Conservation (phyloP, 78 protist genomes). For the Diacronema lutheri region DNA sequence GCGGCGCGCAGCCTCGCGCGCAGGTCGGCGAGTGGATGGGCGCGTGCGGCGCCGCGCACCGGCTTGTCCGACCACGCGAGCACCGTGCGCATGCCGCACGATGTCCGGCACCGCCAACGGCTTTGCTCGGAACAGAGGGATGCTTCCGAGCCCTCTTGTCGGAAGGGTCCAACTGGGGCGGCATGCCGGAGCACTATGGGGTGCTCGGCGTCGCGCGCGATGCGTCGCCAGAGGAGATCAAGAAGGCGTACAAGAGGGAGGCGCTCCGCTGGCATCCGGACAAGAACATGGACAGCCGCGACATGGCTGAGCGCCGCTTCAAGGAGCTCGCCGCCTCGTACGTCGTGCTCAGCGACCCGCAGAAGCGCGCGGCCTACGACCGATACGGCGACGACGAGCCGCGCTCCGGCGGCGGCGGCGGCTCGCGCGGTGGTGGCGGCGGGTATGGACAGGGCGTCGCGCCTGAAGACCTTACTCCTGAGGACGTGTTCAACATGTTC, state of each 20-base stretch:
- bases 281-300: not conserved
- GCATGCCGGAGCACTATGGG: not conserved
- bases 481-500: conserved; percentile 23
- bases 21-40: too few species aligned
- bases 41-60: not conserved
- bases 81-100: not conserved
- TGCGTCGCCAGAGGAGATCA: not conserved
- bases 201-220: not conserved
- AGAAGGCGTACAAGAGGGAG: not conserved
- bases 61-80: not conserved
- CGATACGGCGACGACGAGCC: not conserved
- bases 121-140: too few species aligned
- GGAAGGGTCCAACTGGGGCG: too few species aligned
- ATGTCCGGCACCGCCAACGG: too few species aligned
- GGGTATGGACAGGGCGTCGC: not conserved
- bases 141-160: too few species aligned
- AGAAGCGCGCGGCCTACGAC: conserved; percentile 1
- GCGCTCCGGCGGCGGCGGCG: not conserved
- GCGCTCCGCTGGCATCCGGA: conserved; percentile 21
- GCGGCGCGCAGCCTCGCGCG: too few species aligned
- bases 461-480: not conserved
- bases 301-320: not conserved
- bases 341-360: not conserved
- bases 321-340: conserved; percentile 8
- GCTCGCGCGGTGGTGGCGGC: not conserved